Base-by-base conservation (phyloP, 805 yeast species). In the Wickerhamomyces chaumierensis region DNA sequence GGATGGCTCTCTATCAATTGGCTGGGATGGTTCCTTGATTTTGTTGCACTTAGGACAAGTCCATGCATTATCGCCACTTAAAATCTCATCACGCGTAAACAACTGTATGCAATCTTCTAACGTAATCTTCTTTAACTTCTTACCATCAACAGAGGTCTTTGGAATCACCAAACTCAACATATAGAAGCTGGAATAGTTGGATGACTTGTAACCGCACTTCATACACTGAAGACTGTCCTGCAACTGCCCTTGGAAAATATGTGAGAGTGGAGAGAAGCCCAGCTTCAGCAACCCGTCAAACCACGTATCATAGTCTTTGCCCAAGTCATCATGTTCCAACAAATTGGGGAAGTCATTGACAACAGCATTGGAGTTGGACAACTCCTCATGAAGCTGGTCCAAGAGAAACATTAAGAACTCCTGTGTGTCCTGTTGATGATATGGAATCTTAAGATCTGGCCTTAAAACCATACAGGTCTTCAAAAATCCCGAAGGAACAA, bases 371-470 rank as follows among this genome's bases (percentile, higher is more conserved):
- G 62, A 60, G 35, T 63, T 60, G 1, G 69, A 51, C 39, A 81
- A 54, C 49, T 83, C 94, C 36, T 76, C 77, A 53, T 83, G 90
- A 12, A 83, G 54, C 44, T 75, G 66, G 50, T 79, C 88, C 45
- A 82, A 58, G 11, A 81, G 46, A 42, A 81, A 73, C 53, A 81
- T 65, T 34, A 83, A 57, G 49, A 81, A 81, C 48, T 83, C 92
- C 39, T 82, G 86, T 2, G 88, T 78, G 55, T 83, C 94, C 51
- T 83, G 92, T 49, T 83, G 94, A 48, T 80, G 85, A 46, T 69
- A 57, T 0, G 90, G 90, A 12, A 82, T 79, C 45, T 65, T 62
- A 39, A 81, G 67, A 48, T 78, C 84, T 0, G 87, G 87, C 45
- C 80, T 74, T 18, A 80, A 51, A 6, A 59, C 43, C 18, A 72